Evolutionary conservation across 768 basidiomycete species (phyloP).

Genomic region (Boletus rufocinnamomeus): DNA sequence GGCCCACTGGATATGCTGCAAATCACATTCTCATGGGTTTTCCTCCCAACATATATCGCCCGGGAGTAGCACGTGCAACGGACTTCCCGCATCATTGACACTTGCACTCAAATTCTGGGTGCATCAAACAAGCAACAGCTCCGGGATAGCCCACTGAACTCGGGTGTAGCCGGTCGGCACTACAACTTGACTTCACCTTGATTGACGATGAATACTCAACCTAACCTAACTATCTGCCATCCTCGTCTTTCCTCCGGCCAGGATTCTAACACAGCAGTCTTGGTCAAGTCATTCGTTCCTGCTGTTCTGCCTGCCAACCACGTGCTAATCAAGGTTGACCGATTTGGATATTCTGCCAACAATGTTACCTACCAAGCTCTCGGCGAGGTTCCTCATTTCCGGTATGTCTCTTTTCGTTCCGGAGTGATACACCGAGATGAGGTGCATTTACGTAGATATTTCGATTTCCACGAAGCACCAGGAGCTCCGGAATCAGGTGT

Average conservation of each 20-base stretch:
- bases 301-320: constrained; percentile 41
- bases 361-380: constrained; percentile 69
- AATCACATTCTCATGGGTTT: background rate
- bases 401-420: constrained; percentile 24
- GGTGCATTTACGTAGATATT: constrained; percentile 52
- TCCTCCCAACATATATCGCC: background rate
- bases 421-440: background rate
- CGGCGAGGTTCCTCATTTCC: constrained; percentile 44
- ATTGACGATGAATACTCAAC: constrained; percentile 16
- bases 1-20: background rate
- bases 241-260: constrained; percentile 40
- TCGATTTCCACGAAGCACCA: constrained; percentile 62
- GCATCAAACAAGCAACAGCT: background rate
- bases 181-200: background rate
- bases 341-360: constrained; percentile 73
- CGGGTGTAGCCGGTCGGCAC: background rate
- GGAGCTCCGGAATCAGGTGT: constrained; percentile 32
- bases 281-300: constrained; percentile 29
- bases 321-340: constrained; percentile 58
- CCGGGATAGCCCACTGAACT: too few species aligned
- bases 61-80: background rate
- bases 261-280: constrained; percentile 29
- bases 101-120: background rate
- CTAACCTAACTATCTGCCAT: constrained; percentile 42
- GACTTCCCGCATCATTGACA: background rate